Percentiles rank a stretch among this genome's conserved stretches.
These are phyloP conservation scores for Hymenoscyphus scutula DNA, from an alignment of 2,329 filamentous ascomycete species.

Conservation along the genomic window DNA sequence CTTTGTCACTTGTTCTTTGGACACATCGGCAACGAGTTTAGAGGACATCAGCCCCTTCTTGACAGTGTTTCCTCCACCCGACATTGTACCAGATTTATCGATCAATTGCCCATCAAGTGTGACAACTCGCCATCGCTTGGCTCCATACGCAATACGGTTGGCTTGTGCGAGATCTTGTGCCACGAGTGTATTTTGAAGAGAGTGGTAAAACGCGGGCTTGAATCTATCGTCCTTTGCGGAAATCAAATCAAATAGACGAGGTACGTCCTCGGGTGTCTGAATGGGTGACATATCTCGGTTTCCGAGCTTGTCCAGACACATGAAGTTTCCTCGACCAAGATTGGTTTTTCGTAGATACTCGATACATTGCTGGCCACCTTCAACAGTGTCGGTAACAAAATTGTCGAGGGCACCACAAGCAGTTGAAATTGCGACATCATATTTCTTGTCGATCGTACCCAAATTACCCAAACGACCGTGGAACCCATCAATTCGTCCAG, in stretches of 20 bases:
- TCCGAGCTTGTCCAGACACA: slow-evolving; percentile 85
- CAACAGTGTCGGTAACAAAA: slow-evolving; percentile 94
- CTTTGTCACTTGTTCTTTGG: slow-evolving; percentile 83
- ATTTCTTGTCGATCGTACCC: slow-evolving; percentile 88
- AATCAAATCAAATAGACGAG: slow-evolving; percentile 88
- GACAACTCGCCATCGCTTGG: slow-evolving; percentile 91
- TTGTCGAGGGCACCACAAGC: slow-evolving; percentile 90
- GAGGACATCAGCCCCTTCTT: slow-evolving; percentile 96
- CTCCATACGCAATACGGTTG: slow-evolving; percentile 93
- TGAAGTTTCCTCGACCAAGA: slow-evolving; percentile 93
- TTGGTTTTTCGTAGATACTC: slow-evolving; percentile 98
- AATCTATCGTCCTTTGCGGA: slow-evolving; percentile 86
- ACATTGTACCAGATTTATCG: slow-evolving; percentile 98
- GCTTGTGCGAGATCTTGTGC: slow-evolving; percentile 92
- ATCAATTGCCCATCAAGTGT: slow-evolving; percentile 94
- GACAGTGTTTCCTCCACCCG: slow-evolving; percentile 86
- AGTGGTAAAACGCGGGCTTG: slow-evolving; percentile 88
- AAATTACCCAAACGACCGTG: slow-evolving; percentile 93
- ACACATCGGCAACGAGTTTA: slow-evolving; percentile 83
- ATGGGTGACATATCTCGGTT: slow-evolving; percentile 75
- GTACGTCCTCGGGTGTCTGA: slow-evolving; percentile 86
- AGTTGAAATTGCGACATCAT: slow-evolving; percentile 97
- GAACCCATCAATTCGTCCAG: slow-evolving; percentile 94
- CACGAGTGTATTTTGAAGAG: slow-evolving; percentile 91
- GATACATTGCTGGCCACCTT: slow-evolving; percentile 95